These are phyloP conservation scores for Durusdinium trenchii DNA, from an alignment of 73 alveolate genomes.

Conservation along the genomic window DNA sequence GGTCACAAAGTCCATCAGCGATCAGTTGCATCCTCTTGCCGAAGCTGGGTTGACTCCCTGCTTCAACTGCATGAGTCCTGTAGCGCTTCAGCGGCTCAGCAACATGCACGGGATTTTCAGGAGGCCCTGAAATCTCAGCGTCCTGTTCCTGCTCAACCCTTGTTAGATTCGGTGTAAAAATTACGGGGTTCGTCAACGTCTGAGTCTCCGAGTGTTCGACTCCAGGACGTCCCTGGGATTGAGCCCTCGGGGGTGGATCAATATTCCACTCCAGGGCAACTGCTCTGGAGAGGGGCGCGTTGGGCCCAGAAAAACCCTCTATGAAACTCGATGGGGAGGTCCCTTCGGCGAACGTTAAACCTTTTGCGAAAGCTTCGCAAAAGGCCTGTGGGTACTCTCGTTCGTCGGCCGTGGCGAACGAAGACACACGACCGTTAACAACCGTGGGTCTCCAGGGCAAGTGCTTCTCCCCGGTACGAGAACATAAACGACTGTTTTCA, in stretches of 20 bases:
- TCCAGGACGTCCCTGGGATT: background rate
- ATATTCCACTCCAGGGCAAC: background rate
- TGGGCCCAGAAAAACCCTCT: background rate
- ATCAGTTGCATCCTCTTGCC: background rate
- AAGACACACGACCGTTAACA: background rate
- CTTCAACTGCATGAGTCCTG: background rate
- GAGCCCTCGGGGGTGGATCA: background rate
- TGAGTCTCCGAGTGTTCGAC: no score
- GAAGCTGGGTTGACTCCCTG: background rate
- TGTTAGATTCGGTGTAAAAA: no score
- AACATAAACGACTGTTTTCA: background rate
- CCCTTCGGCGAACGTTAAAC: background rate
- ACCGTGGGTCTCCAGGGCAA: background rate
- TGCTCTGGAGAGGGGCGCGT: background rate
- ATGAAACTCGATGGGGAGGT: no score
- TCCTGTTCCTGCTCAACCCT: no score
- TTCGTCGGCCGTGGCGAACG: background rate
- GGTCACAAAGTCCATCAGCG: background rate
- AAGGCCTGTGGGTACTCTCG: background rate
- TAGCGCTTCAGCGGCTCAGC: background rate
- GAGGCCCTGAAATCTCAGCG: no score
- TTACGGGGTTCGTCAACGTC: no score
- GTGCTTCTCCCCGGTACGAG: background rate
- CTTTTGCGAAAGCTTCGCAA: background rate
- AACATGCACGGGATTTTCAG: no score